Evolutionary conservation across 2,329 filamentous ascomycete species (phyloP), one percentile per base, ranked within the genome.

Genomic region (Atkinsonella texensis): DNA sequence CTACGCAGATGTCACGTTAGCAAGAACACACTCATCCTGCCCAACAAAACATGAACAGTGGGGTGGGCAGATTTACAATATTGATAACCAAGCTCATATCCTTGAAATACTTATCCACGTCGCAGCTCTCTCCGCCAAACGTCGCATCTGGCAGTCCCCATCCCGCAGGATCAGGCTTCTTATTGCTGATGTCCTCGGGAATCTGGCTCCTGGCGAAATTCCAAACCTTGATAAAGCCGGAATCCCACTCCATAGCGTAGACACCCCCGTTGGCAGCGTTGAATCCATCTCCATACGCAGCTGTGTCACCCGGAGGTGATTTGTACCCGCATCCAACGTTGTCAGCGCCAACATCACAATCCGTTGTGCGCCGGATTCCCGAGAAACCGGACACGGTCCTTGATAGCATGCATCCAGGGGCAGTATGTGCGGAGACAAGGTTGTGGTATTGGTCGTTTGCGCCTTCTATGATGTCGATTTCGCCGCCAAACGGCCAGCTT

Each of bases 41-140:
- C 2, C 9, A 43, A 9, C 12, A 38, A 38, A 38, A 2, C 35
- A 38, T 4, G 11, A 38, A 38, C 11, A 38, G 11, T 7, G 15
- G 35, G 9, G 6, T 3, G 17, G 32, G 10, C 12, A 2, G 18
- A 60, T 65, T 60, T 47, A 74, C 73, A 43, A 81, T 89, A 61
- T 89, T 82, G 59, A 89, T 77, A 41, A 87, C 81, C 52, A 94
- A 78, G 57, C 79, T 80, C 73, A 90, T 77, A 49, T 84, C 71
- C 50, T 71, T 74, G 67, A 91, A 90, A 58, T 80, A 76, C 0
- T 67, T 65, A 53, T 82, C 72, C 53, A 89, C 80, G 31, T 88
- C 74, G 62, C 89, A 95, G 28, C 62, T 63, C 13, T 64, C 59
- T 2, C 74, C 76, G 1, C 86, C 86, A 17, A 91, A 94, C 6